Percentiles rank a stretch among this genome's conserved stretches.
phyloP scores from a whole-genome alignment of 2,329 filamentous ascomycete species.

The Rhynchosporium secalis region DNA sequence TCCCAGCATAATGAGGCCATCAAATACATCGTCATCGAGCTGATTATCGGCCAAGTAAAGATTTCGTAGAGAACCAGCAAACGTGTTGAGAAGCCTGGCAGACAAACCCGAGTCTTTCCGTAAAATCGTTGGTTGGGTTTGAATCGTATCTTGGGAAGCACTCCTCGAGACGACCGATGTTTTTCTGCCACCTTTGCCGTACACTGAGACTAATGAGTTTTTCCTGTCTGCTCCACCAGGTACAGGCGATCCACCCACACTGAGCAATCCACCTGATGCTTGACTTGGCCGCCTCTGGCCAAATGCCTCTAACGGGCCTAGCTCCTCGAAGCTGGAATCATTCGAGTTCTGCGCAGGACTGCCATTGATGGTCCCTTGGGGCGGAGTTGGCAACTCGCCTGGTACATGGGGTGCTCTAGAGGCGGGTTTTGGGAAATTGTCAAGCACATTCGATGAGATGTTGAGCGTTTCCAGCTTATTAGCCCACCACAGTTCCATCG shows the following conservation, averaged over 20 bases:
- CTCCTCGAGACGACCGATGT: conserved; percentile 77
- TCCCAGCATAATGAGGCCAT: conserved; percentile 78
- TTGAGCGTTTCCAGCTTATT: conserved; percentile 89
- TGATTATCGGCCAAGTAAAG: conserved; percentile 92
- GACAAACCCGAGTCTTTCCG: conserved; percentile 91
- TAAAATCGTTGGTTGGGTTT: conserved; percentile 46
- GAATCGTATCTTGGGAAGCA: conserved; percentile 49
- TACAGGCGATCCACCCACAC: conserved; percentile 72
- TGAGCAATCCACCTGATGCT: conserved; percentile 73
- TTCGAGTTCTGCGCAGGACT: conserved; percentile 46
- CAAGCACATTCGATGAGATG: conserved; percentile 90
- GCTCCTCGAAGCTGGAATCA: conserved; percentile 76
- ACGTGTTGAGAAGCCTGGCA: conserved; percentile 77
- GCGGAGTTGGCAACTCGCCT: conserved; percentile 44
- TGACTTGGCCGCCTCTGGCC: conserved; percentile 77
- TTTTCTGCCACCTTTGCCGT: conserved; percentile 78
- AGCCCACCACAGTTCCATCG: conserved; percentile 95
- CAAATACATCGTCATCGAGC: conserved; percentile 91
- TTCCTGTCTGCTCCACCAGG: conserved; percentile 65
- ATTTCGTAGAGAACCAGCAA: conserved; percentile 80
- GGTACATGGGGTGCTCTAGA: conserved; percentile 66
- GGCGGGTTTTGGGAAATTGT: conserved; percentile 84
- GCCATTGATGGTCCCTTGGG: conserved; percentile 21
- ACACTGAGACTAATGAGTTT: conserved; percentile 79
- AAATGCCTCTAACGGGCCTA: conserved; percentile 64